Conservation (phyloP, 2,329 filamentous ascomycete genomes). For the Chaetomiaceae sp. region DNA sequence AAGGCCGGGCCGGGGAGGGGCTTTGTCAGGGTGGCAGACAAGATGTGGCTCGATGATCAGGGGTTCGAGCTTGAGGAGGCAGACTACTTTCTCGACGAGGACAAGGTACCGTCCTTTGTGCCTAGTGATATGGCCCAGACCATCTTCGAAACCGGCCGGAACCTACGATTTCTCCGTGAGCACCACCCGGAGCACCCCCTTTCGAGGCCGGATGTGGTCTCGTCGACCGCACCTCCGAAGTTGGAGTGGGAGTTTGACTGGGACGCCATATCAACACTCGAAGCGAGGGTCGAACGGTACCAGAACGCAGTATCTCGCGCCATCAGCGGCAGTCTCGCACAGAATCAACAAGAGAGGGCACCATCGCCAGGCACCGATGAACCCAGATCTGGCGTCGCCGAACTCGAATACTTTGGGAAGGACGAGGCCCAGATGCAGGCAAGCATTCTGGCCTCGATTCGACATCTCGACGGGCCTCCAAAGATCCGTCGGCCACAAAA, state of each 20-base stretch:
- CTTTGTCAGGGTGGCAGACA: conserved; percentile 56
- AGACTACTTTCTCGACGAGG: conserved; percentile 59
- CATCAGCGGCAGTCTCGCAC: conserved; percentile 21
- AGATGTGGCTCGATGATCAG: conserved; percentile 53
- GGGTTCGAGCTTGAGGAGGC: conserved; percentile 52
- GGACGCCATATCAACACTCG: conserved; percentile 61
- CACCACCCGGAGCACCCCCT: conserved; percentile 70
- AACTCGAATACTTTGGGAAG: conserved; percentile 46
- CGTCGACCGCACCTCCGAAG: conserved; percentile 46
- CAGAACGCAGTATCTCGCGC: conserved; percentile 39
- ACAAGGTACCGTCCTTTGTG: conserved; percentile 68
- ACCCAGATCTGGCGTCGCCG: conserved; percentile 12
- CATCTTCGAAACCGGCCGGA: conserved; percentile 77
- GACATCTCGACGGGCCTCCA: conserved; percentile 38
- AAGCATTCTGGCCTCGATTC: conserved; percentile 48
- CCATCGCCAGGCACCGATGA: conserved; percentile 4
- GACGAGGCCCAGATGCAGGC: conserved; percentile 43
- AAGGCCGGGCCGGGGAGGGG: conserved; percentile 48
- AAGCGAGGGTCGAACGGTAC: conserved; percentile 53
- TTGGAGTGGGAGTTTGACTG: conserved; percentile 69
- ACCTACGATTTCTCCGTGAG: conserved; percentile 64
- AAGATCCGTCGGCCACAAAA: conserved; percentile 29
- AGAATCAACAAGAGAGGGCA: conserved; percentile 5
- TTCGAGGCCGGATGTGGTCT: conserved; percentile 45
- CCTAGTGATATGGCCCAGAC: conserved; percentile 61